Evolutionary conservation across 371 early-diverging fungal genomes (phyloP).

Genomic region (Catenaria anguillulae): DNA sequence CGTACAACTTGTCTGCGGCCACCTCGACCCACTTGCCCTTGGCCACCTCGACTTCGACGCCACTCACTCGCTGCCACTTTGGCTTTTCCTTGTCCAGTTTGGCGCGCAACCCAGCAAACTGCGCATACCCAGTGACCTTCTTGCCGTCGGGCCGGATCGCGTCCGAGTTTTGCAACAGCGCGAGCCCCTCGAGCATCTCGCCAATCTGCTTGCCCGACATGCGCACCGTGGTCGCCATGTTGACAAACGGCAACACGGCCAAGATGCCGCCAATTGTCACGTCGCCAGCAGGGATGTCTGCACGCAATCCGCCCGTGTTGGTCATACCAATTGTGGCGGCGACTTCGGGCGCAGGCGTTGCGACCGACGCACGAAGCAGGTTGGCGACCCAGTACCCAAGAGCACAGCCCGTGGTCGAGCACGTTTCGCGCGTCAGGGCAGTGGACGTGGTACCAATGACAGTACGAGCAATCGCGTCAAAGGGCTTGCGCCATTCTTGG

Average conservation of each 20-base stretch:
- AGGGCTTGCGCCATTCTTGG: slow-evolving; percentile 28
- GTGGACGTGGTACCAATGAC: slow-evolving; percentile 27
- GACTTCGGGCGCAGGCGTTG: slow-evolving; percentile 17
- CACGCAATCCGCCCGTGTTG: no score
- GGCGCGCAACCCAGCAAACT: slow-evolving; percentile 13
- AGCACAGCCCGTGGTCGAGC: slow-evolving; percentile 31
- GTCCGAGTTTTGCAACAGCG: no score
- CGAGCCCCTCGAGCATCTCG: slow-evolving; percentile 13
- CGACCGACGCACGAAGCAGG: slow-evolving; percentile 22
- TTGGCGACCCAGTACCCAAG: slow-evolving; percentile 39
- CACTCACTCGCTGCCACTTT: background rate
- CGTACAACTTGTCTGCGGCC: slow-evolving; percentile 11
- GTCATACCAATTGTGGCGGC: no score
- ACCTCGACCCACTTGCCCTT: background rate
- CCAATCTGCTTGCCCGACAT: slow-evolving; percentile 14
- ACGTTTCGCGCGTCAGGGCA: slow-evolving; percentile 21
- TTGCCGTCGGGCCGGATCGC: background rate
- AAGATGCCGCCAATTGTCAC: slow-evolving; percentile 34
- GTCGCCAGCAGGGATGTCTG: no score
- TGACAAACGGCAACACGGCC: slow-evolving; percentile 33
- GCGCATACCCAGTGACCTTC: slow-evolving; percentile 11
- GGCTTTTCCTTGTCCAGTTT: slow-evolving; percentile 9
- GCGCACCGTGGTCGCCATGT: slow-evolving; percentile 9
- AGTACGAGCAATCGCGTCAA: slow-evolving; percentile 24
- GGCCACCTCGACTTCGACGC: slow-evolving; percentile 6